A percentile compares a stretch with the other conserved stretches of the same genome.
phyloP scores from a whole-genome alignment of 352 stramenopile genomes.

The Phytophthora crassamura region DNA sequence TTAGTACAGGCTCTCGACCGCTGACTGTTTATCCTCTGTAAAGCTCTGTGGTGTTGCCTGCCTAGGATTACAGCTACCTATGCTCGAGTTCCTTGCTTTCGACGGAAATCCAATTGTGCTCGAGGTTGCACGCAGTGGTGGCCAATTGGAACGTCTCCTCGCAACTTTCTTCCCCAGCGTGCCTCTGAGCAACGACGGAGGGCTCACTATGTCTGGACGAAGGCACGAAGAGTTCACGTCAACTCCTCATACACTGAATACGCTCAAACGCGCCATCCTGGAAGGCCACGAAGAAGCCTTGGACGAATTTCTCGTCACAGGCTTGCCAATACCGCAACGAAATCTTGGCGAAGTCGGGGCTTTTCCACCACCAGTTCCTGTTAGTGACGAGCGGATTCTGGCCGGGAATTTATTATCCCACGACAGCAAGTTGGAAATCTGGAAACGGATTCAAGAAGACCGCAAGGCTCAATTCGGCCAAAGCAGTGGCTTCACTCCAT shows the following conservation, averaged over 20 bases:
- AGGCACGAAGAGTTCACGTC: conserved; percentile 17
- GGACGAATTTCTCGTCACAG: conserved; percentile 25
- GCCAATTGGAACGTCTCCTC: conserved; percentile 50
- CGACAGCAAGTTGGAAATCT: conserved; percentile 67
- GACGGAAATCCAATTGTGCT: conserved; percentile 53
- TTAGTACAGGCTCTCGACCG: no score
- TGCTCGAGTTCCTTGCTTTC: conserved; percentile 54
- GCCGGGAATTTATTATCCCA: conserved; percentile 43
- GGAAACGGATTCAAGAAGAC: conserved; percentile 66
- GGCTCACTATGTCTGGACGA: conserved; percentile 21
- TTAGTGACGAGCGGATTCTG: background rate
- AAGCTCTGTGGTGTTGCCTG: conserved; percentile 60
- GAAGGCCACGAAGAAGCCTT: conserved; percentile 30
- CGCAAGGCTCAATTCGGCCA: conserved; percentile 34
- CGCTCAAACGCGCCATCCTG: conserved; percentile 25
- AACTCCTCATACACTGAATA: conserved; percentile 7
- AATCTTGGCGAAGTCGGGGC: background rate
- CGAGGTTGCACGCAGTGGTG: conserved; percentile 40
- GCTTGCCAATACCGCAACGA: background rate
- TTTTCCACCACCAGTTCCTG: conserved; percentile 1
- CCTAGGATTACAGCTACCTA: conserved; percentile 45
- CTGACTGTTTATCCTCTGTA: background rate
- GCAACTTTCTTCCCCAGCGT: conserved; percentile 50
- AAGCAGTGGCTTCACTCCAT: conserved; percentile 6
- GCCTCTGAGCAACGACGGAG: conserved; percentile 28